These are phyloP conservation scores for Silene noctiflora DNA, from an alignment of 179 eudicot species.

Conservation along the genomic window DNA sequence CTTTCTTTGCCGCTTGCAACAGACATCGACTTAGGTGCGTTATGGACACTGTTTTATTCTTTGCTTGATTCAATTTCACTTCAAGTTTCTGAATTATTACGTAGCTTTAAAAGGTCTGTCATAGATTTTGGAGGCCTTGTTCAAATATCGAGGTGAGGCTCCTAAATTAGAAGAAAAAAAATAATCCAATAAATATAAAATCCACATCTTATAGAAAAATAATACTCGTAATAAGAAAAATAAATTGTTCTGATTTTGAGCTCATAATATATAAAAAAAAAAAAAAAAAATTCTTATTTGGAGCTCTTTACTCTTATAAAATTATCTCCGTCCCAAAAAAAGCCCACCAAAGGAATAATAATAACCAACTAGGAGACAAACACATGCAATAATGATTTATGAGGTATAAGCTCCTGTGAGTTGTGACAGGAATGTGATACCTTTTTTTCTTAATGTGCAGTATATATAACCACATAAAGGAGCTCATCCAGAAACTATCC, in stretches of 20 bases:
- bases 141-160: neutral
- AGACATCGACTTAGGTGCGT: slow-evolving; percentile 92
- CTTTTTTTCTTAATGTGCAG: slow-evolving; percentile 35
- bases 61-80: neutral
- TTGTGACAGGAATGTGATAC: neutral
- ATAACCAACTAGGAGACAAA: too few relatives aligned
- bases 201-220: neutral
- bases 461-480: slow-evolving; percentile 70
- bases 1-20: slow-evolving; percentile 83
- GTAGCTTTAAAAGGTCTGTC: neutral
- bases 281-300: too few relatives aligned
- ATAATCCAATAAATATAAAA: too few relatives aligned
- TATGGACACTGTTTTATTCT: neutral
- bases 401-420: neutral
- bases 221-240: neutral
- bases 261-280: neutral
- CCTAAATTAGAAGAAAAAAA: neutral
- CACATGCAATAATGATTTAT: neutral
- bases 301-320: neutral
- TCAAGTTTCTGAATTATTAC: neutral
- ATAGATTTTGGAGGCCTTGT: neutral
- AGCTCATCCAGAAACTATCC: slow-evolving; percentile 44
- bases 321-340: neutral
- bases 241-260: neutral
- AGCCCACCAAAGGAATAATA: too few relatives aligned